Evolutionary conservation across 1,139 yeast genomes (phyloP), one percentile per base, ranked within the genome.

Genomic region (Pichia terricola): DNA sequence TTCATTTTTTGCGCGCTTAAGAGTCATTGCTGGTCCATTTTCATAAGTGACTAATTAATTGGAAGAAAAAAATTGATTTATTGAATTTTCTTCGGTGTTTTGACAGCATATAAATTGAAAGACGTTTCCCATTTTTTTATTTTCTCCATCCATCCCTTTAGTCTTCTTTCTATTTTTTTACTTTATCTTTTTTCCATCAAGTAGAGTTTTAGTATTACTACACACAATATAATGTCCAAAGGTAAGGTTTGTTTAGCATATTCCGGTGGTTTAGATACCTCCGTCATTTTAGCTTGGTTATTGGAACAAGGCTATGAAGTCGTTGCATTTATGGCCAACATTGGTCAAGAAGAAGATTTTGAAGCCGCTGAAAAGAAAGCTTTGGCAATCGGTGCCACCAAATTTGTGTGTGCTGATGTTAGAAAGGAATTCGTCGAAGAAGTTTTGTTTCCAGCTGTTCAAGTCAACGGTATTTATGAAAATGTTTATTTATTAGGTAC

Each of bases 161-260:
- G 28, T 30, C 22, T 37, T 35, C 27, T 28, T 9, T 34, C 28
- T 30, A 33, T 36, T 28, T n/a, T 16, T 31, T 26, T 35, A 26
- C 22, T 34, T 32, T 6, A n/a, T 25, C 26, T 37, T 10, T 11
- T 28, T 30, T 35, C 26, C 40, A 28, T 28, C 33, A 30, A 30
- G 8, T 11, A 30, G 22, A 35, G 28, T n/a, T 10, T 10, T 5
- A 35, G 7, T 35, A 26, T 6, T 7, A 10, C 26, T 25, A 35
- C 11, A 37, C 16, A 30, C 28, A 30, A 25, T 45, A 41, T 4
- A 41, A 87, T 88, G 96, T 82, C 94, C 49, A 89, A 89, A 70
- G 97, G 97, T 66, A 89, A 89, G 72, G 97, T 89, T 69, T 89
- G 97, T 78, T 81, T 91, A 67, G 98, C 98, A 46, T 91, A 91